Percentiles rank a stretch among this genome's conserved stretches.
These are phyloP conservation scores for Scutellaria baicalensis DNA, from an alignment of 257 asterid species.

Conservation along the genomic window DNA sequence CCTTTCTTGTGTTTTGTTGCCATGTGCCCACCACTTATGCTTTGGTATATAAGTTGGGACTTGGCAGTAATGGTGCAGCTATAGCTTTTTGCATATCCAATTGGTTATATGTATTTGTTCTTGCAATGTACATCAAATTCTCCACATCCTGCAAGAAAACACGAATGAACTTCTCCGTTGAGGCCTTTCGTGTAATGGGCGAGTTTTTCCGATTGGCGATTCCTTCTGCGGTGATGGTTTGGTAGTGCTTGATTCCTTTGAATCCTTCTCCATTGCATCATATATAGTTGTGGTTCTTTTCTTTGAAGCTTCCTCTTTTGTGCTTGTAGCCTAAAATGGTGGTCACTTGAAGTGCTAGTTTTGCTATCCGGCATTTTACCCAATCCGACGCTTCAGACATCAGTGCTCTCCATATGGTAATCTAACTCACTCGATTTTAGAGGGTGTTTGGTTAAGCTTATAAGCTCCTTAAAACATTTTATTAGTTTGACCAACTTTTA, in stretches of 20 bases:
- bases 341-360: constrained; percentile 56
- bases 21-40: constrained; percentile 47
- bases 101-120: constrained; percentile 50
- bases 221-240: constrained; percentile 66
- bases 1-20: constrained; percentile 35
- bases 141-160: constrained; percentile 38
- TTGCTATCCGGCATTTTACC: constrained; percentile 56
- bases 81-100: constrained; percentile 38
- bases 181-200: constrained; percentile 33
- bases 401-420: constrained; percentile 64
- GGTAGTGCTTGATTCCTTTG: constrained; percentile 27
- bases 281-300: too few species aligned
- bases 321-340: constrained; percentile 56
- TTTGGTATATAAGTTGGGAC: constrained; percentile 31
- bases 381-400: constrained; percentile 59
- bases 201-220: constrained; percentile 45
- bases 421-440: neutral
- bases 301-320: neutral
- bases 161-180: constrained; percentile 26
- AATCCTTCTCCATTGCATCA: neutral
- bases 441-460: too few species aligned
- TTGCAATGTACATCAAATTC: constrained; percentile 30
- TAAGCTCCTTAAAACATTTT: too few species aligned
- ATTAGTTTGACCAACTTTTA: too few species aligned
- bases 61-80: constrained; percentile 45